phyloP scores from a whole-genome alignment of 495 filamentous ascomycete genomes.

The Penicillium arizonense region DNA sequence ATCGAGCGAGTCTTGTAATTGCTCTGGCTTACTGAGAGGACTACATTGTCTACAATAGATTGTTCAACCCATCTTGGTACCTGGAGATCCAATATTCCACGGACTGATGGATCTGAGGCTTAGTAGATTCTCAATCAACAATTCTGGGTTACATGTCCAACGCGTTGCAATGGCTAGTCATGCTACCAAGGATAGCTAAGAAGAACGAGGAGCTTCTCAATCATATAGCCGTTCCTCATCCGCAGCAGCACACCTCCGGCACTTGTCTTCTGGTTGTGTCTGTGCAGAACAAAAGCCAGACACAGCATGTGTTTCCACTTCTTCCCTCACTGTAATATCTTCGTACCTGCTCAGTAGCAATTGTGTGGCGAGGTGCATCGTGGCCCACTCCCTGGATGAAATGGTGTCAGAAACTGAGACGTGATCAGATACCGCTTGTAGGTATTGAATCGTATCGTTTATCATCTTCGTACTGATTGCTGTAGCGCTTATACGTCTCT shows the following conservation, averaged over 20 bases:
- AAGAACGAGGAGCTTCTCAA: background rate
- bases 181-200: background rate
- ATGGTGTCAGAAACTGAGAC: background rate
- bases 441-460: conserved; percentile 1
- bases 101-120: background rate
- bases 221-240: conserved; percentile 1
- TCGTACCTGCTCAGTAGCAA: conserved; percentile 1
- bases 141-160: background rate
- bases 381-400: background rate
- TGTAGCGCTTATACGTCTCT: background rate
- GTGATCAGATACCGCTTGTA: background rate
- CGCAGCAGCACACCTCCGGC: background rate
- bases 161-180: background rate
- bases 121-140: background rate
- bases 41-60: no score
- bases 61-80: background rate
- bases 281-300: background rate
- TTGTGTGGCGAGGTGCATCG: background rate
- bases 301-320: background rate
- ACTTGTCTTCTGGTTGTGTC: background rate
- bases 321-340: background rate
- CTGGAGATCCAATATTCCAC: background rate
- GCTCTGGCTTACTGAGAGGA: no score
- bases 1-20: no score
- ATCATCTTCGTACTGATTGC: background rate